Conservation (phyloP, 768 basidiomycete genomes). For the Lyophyllum atratum region DNA sequence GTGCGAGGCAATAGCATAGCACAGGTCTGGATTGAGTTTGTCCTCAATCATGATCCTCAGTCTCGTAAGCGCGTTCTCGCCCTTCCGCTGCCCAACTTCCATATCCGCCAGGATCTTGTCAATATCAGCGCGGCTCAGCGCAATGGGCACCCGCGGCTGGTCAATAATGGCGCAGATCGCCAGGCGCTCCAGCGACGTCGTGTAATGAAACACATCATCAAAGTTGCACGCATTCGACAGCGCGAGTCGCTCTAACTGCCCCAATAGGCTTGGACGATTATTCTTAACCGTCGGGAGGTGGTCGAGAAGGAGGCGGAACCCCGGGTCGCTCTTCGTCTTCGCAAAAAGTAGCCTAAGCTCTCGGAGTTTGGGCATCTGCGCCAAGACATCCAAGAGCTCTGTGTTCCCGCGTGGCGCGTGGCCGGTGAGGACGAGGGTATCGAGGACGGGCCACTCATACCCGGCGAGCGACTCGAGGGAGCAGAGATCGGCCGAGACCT, state of each 20-base stretch:
- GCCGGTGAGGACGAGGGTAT: constrained; percentile 41
- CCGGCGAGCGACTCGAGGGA: constrained; percentile 30
- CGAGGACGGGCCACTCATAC: constrained; percentile 36
- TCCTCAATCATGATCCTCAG: constrained; percentile 44
- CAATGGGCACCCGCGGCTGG: constrained; percentile 38
- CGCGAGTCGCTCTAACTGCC: constrained; percentile 35
- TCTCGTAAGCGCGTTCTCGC: constrained; percentile 23
- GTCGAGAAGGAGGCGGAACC: constrained; percentile 27
- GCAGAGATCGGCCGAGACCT: constrained; percentile 39
- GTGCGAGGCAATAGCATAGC: constrained; percentile 28
- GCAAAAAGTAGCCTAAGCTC: constrained; percentile 37
- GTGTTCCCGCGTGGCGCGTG: constrained; percentile 32
- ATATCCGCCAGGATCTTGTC: constrained; percentile 34
- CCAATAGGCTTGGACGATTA: constrained; percentile 24
- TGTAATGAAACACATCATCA: constrained; percentile 29
- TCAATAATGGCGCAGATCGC: constrained; percentile 39
- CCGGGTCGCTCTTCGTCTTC: constrained; percentile 26
- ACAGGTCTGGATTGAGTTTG: constrained; percentile 34
- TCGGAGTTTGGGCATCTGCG: constrained; percentile 34
- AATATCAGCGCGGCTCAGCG: constrained; percentile 32
- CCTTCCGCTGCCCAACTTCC: constrained; percentile 12
- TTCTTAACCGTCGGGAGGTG: constrained; percentile 18
- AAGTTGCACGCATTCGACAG: constrained; percentile 39
- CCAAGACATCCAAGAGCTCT: constrained; percentile 33
- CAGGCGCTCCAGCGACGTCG: constrained; percentile 31